Conservation (phyloP, 306 rosid genomes). For the Quercus gilva region DNA sequence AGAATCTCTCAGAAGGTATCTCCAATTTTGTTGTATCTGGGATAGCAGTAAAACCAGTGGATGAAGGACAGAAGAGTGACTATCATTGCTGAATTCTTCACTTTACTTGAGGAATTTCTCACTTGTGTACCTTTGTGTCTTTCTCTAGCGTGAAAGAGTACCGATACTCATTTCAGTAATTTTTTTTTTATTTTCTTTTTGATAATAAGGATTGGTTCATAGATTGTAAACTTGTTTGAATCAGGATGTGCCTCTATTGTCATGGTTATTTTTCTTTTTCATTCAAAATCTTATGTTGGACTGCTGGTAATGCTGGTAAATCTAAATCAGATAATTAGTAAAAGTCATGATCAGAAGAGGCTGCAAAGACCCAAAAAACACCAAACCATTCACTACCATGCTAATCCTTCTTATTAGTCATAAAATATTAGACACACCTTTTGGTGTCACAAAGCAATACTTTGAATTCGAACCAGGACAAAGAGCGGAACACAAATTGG, state of each 20-base stretch:
- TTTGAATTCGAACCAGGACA: too few species aligned
- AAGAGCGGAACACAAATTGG: too few species aligned
- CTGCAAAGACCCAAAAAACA: too few species aligned
- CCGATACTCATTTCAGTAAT: not conserved
- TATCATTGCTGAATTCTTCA: not conserved
- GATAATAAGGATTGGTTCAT: not conserved
- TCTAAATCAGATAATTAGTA: not conserved
- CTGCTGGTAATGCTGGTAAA: not conserved
- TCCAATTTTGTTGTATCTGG: slow-evolving; percentile 28
- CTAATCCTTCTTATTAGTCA: too few species aligned
- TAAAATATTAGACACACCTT: too few species aligned
- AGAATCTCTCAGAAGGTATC: slow-evolving; percentile 1
- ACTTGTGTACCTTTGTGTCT: not conserved
- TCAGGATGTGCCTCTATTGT: not conserved
- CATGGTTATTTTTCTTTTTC: not conserved
- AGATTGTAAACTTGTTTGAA: not conserved
- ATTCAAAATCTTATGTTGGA: not conserved
- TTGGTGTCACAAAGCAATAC: too few species aligned
- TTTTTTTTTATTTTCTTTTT: not conserved
- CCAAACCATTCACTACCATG: too few species aligned
- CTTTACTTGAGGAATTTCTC: not conserved
- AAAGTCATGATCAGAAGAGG: too few species aligned
- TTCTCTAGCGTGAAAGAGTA: not conserved
- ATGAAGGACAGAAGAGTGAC: not conserved
- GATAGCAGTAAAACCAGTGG: slow-evolving; percentile 5